Evolutionary conservation across 495 filamentous ascomycete genomes (phyloP).

Genomic region (Lindgomyces ingoldianus): DNA sequence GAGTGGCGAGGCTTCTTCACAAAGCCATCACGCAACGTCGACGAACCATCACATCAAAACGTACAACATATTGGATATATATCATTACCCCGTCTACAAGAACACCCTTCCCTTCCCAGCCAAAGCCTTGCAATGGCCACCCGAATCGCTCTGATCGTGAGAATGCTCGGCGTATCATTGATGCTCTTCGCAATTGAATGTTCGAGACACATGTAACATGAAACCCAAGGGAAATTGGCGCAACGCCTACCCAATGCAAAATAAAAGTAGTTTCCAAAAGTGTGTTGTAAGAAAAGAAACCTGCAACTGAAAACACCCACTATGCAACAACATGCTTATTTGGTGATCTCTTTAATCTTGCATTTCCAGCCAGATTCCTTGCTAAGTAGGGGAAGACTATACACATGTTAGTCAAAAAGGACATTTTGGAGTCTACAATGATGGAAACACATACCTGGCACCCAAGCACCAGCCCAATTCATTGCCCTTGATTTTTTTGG

Average conservation of each 20-base stretch:
- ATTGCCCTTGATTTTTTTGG: conserved; percentile 97
- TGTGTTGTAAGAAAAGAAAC: neutral
- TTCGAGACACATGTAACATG: neutral
- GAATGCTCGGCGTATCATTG: neutral
- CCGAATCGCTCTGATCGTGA: neutral
- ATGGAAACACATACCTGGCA: conserved; percentile 71
- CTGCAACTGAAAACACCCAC: neutral
- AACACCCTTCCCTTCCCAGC: neutral
- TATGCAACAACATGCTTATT: neutral
- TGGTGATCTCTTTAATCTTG: conserved; percentile 62
- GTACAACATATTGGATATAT: too few species aligned
- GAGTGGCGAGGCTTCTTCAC: too few species aligned
- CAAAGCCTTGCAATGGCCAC: neutral
- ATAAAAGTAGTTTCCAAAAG: neutral
- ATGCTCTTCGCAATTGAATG: neutral
- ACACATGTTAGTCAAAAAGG: conserved; percentile 10
- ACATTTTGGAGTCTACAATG: too few species aligned
- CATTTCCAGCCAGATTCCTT: conserved; percentile 77
- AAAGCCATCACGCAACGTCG: too few species aligned
- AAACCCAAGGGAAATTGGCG: neutral
- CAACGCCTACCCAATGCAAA: conserved; percentile 22
- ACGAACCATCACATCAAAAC: too few species aligned
- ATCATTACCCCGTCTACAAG: too few species aligned
- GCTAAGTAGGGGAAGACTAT: conserved; percentile 70
- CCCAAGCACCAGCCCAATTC: conserved; percentile 98